phyloP scores from a whole-genome alignment of 2,329 filamentous ascomycete species.

The Penicillium sp. region DNA sequence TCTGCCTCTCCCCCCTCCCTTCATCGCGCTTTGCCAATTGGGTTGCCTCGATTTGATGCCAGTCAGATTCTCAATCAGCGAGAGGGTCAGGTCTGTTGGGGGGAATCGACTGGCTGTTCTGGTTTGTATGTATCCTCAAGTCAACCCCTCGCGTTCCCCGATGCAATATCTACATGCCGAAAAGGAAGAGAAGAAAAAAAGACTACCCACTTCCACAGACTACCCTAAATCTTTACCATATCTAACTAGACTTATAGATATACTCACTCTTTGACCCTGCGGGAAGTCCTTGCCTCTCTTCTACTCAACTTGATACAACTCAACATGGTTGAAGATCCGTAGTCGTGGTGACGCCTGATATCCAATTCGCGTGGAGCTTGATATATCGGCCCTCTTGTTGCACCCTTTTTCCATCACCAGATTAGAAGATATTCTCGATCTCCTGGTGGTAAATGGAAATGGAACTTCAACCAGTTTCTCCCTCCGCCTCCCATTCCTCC shows the following conservation, averaged over 20 bases:
- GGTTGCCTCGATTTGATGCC: constrained; percentile 11
- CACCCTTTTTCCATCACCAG: neutral
- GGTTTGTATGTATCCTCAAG: constrained; percentile 16
- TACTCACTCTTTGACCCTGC: neutral
- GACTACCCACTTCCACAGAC: neutral
- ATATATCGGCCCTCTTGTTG: neutral
- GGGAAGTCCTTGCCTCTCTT: neutral
- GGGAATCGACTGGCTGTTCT: constrained; percentile 12
- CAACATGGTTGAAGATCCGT: constrained; percentile 12
- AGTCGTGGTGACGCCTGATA: constrained; percentile 1
- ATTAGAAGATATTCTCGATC: neutral
- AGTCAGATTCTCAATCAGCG: constrained; percentile 11
- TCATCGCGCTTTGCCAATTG: constrained; percentile 13
- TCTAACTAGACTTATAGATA: neutral
- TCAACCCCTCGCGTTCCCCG: neutral
- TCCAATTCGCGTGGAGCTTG: neutral
- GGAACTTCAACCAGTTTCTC: neutral
- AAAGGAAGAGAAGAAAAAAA: constrained; percentile 1
- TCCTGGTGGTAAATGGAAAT: neutral
- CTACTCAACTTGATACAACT: neutral
- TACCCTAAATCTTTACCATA: neutral
- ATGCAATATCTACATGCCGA: constrained; percentile 14
- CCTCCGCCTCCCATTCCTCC: neutral
- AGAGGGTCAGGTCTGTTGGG: constrained; percentile 2
- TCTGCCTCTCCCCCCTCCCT: constrained; percentile 14